Percentiles rank a stretch among this genome's conserved stretches.
Conservation (phyloP, 106 monocot genomes). For the Acorus calamus region DNA sequence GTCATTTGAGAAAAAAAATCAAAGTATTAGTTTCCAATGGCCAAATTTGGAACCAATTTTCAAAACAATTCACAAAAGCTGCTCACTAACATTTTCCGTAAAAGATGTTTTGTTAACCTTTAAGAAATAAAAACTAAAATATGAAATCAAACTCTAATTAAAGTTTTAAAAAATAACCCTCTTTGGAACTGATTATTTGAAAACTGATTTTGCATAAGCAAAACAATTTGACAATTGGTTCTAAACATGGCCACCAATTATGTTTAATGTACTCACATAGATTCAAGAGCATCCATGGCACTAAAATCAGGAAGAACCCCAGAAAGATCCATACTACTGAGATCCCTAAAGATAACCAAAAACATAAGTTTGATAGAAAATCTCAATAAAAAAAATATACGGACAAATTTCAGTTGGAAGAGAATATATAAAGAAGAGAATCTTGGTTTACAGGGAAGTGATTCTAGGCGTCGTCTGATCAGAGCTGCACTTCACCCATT, state of each 20-base stretch:
- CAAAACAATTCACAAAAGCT: too few relatives aligned
- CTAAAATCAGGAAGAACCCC: constrained; percentile 26
- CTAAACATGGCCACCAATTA: too few relatives aligned
- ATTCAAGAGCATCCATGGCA: constrained; percentile 4
- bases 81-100: too few relatives aligned
- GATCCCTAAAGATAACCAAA: constrained; percentile 4
- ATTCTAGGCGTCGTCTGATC: constrained; percentile 12
- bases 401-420: background rate
- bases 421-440: background rate
- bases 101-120: too few relatives aligned
- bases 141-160: too few relatives aligned
- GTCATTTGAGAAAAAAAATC: background rate
- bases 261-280: constrained; percentile 5
- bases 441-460: constrained; percentile 18
- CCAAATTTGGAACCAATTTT: too few relatives aligned
- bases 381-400: background rate
- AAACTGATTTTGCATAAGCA: too few relatives aligned
- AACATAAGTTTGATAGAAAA: background rate
- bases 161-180: too few relatives aligned
- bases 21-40: too few relatives aligned
- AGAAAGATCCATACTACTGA: constrained; percentile 14
- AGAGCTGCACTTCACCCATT: constrained; percentile 22
- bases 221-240: too few relatives aligned
- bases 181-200: too few relatives aligned
- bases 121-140: too few relatives aligned